Base-by-base conservation (phyloP, 352 stramenopile species). In the Phytophthora idaei region DNA sequence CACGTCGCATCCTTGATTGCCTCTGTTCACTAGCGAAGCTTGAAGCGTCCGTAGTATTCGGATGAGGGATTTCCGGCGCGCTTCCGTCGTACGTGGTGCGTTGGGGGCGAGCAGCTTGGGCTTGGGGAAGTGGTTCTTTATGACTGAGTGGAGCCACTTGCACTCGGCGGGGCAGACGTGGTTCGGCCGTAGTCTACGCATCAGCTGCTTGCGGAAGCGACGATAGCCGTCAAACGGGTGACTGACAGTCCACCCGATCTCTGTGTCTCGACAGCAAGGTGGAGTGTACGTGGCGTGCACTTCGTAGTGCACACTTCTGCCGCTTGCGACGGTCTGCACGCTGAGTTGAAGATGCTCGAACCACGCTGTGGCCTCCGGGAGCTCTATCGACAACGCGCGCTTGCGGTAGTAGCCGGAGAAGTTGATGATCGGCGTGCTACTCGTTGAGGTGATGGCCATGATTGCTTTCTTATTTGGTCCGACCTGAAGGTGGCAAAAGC, bases 141-240 rank as follows among this genome's bases (percentile, higher is more conserved):
- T 32, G 25, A 80, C 73, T n/a, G 51, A 61, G 45, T 72, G 57
- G 5, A 79, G 67, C 68, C 72, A 79, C 32, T 67, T 69, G 64
- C 71, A 79, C 61, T 80, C 72, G 12, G 72, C 68, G 12, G 62
- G 52, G 25, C 68, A 80, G 34, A 36, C 51, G 61, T 80, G 73
- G 29, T 65, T 69, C 2, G 17, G 57, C 42, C 71, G 52, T 28
- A 80, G 52, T 15, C 42, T 31, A 1, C 42, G 48, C 31, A 77
- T 7, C 15, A 80, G 28, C 25, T 73, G 68, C 39, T 75, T 73
- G 39, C 83, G 81, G 51, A 90, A 83, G 28, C 60, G 61, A 10
- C 69, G 65, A 41, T 80, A 87, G 29, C 73, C 79, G 3, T 87
- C 69, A 29, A 81, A 85, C 4, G 68, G 55, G 21, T 61, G 54